Evolutionary conservation across 257 asterid species (phyloP).

Genomic region (Linderniella brevidens): DNA sequence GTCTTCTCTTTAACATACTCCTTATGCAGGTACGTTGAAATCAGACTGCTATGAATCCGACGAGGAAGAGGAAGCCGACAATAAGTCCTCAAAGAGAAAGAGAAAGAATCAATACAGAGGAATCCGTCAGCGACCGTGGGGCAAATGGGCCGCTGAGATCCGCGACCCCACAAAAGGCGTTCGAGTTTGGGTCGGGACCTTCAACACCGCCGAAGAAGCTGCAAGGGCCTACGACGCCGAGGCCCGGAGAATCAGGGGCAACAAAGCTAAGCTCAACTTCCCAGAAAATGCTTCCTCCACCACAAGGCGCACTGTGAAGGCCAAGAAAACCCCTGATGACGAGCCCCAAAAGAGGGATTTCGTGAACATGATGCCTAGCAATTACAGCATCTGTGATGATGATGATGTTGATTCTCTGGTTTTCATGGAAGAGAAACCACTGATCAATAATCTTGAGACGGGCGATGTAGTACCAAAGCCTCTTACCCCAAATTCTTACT

Average conservation of each 20-base stretch:
- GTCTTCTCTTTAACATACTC: not conserved
- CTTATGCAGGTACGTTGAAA: conserved; percentile 21
- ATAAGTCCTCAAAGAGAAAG: conserved; percentile 55
- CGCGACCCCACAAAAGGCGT: conserved; percentile 92
- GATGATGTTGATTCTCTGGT: conserved; percentile 12
- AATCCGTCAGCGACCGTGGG: conserved; percentile 94
- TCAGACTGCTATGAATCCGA: conserved; percentile 22
- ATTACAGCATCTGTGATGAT: conserved; percentile 2
- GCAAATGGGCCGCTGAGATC: conserved; percentile 98
- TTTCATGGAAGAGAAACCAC: conserved; percentile 45
- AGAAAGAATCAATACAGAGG: conserved; percentile 88
- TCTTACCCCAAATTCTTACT: conserved; percentile 24
- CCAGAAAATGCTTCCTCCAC: conserved; percentile 38
- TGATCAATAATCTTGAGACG: conserved; percentile 17
- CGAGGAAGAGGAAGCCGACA: conserved; percentile 22
- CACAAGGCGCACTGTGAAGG: conserved; percentile 19
- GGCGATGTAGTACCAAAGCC: conserved; percentile 18
- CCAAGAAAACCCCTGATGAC: conserved; percentile 13
- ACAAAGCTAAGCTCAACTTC: conserved; percentile 75
- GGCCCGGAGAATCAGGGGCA: conserved; percentile 81
- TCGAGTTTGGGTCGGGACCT: conserved; percentile 96
- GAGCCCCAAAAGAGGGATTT: conserved; percentile 13
- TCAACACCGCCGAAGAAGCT: conserved; percentile 94
- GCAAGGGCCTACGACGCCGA: conserved; percentile 84
- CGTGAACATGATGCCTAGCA: conserved; percentile 9